These are phyloP conservation scores for Diversispora epigaea DNA, from an alignment of 192 early-diverging fungal species.

Conservation along the genomic window DNA sequence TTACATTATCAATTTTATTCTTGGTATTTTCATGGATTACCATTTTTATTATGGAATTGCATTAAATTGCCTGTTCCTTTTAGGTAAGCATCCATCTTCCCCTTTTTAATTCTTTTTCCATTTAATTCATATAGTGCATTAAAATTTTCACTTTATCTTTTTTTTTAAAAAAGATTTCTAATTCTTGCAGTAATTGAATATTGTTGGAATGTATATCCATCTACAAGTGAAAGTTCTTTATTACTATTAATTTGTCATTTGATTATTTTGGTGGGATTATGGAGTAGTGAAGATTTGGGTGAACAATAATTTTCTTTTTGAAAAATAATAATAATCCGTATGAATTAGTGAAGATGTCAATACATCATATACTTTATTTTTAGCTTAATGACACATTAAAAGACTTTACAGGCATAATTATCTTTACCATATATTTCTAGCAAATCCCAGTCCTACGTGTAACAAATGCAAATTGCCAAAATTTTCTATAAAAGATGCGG, in stretches of 20 bases:
- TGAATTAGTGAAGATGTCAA: too few species aligned
- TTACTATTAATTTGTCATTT: constrained; percentile 35
- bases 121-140: not conserved
- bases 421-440: too few species aligned
- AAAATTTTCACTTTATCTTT: constrained; percentile 4
- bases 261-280: constrained; percentile 38
- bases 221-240: constrained; percentile 51
- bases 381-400: too few species aligned
- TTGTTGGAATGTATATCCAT: constrained; percentile 89
- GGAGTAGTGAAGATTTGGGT: constrained; percentile 30
- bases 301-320: too few species aligned
- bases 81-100: not conserved
- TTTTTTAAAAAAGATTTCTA: constrained; percentile 23
- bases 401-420: too few species aligned
- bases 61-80: constrained; percentile 37
- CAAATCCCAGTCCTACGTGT: too few species aligned
- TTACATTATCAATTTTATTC: constrained; percentile 97
- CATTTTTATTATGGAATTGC: constrained; percentile 72
- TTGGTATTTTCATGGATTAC: constrained; percentile 89
- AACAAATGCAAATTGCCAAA: too few species aligned
- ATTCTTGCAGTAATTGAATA: constrained; percentile 63
- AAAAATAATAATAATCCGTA: too few species aligned
- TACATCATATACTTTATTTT: too few species aligned
- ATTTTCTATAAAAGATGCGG: too few species aligned
- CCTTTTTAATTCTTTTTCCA: constrained; percentile 2